Evolutionary conservation across 2,329 filamentous ascomycete species (phyloP), one percentile per base, ranked within the genome.

Genomic region (Alternaria ethzedia): DNA sequence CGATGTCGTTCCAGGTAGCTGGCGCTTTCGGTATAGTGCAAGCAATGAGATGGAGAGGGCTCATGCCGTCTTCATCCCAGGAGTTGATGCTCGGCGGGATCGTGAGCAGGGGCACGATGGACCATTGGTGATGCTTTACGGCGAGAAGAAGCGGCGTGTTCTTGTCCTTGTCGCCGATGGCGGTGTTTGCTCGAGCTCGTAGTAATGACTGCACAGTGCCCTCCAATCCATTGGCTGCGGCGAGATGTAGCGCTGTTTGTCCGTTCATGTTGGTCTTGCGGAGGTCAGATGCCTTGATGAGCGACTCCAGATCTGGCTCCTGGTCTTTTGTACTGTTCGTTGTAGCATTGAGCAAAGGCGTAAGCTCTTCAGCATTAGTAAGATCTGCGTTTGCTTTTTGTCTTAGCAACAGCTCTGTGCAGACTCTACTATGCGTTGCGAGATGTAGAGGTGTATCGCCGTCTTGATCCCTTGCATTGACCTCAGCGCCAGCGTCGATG

Each of bases 11-110:
- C 76, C 77, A 79, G 3, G 67, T 71, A 5, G 65, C 63, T 3
- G 74, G 59, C 1, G 59, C 32, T 43, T 65, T 63, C 2, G 77
- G 77, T 11, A 25, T 67, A 59, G 68, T 75, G 36, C 55, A 70
- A 8, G 69, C 73, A 25, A 75, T 70, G 23, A 76, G 71, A 47
- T 79, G 77, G n/a, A 79, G 52, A n/a, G 76, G 74, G 21, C 72
- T 78, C 59, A 69, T 63, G 13, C 74, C 76, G 30, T 70, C 68
- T 41, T 70, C 66, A 30, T 77, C 75, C 76, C 77, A 77, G 3
- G 67, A 70, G 12, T 77, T 78, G 30, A 72, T 70, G n/a, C 72
- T 76, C 2, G 75, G 75, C 26, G 74, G 68, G 12, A 69, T 66
- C 3, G 74, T 71, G 12, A 79, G 65, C 3, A 77, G 57, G 5